Evolutionary conservation across 352 stramenopile genomes (phyloP).

Genomic region (Globisporangium abappressorium): DNA sequence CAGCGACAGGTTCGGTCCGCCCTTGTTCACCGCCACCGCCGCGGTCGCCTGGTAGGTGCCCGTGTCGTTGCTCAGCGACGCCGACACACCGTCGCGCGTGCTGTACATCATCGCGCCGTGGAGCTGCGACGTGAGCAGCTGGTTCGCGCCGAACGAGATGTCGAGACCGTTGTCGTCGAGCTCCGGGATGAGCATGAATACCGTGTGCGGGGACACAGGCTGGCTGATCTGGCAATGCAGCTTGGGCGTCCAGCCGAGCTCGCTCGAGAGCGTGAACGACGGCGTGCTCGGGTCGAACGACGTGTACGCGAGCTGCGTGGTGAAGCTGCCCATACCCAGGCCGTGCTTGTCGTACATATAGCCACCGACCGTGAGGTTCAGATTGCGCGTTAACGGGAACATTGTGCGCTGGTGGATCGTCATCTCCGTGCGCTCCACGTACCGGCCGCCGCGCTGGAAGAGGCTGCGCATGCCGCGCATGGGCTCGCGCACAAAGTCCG

Average conservation of each 20-base stretch:
- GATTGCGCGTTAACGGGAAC: conserved; percentile 54
- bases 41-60: conserved; percentile 34
- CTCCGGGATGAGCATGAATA: conserved; percentile 74
- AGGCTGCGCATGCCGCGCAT: conserved; percentile 56
- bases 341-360: conserved; percentile 83
- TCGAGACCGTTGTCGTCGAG: conserved; percentile 70
- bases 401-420: conserved; percentile 74
- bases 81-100: conserved; percentile 72
- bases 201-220: conserved; percentile 63
- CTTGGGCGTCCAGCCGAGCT: conserved; percentile 78
- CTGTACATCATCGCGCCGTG: conserved; percentile 82
- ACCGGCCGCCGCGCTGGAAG: conserved; percentile 41
- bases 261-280: conserved; percentile 58
- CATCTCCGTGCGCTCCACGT: conserved; percentile 70
- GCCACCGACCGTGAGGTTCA: conserved; percentile 67
- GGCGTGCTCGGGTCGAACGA: conserved; percentile 61
- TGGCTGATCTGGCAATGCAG: conserved; percentile 72
- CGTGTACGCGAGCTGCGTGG: conserved; percentile 56
- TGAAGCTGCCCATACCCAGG: conserved; percentile 70
- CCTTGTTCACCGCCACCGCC: conserved; percentile 41
- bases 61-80: conserved; percentile 52
- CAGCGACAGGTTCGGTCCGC: conserved; percentile 57
- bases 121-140: conserved; percentile 53
- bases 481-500: conserved; percentile 59
- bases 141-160: conserved; percentile 69